Base-by-base conservation (phyloP, 192 early-diverging fungal genomes). In the Blastocladiella britannica region DNA sequence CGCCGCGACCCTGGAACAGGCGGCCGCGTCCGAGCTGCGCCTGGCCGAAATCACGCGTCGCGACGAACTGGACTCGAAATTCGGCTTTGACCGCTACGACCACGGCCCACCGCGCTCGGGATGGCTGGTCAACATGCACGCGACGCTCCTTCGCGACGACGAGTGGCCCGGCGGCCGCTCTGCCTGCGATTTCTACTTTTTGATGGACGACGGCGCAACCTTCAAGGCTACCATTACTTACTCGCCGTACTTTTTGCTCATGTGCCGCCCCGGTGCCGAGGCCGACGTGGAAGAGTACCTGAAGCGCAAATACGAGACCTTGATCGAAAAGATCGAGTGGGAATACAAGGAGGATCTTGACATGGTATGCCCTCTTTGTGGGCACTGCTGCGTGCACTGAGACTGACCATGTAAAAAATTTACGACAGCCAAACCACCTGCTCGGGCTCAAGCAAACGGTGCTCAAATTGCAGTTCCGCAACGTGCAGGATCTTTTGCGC, bases 41-140 rank as follows among this genome's bases (percentile, higher is more conserved):
- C 23, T 56, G 12, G 18, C 30, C 9, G 3, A 29, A 15, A n/a
- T 29, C 26, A 3, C 3, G 55, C 55, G 24, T 18, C n/a, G 22
- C 12, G 58, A 58, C 29, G 58, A 23, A 28, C 22, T 58, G 2
- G 58, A 58, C 26, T 7, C 23, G 24, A 58, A 51, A n/a, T 5
- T 58, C 25, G 58, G 58, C 22, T 58, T 58, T 23, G 9, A 9
- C 25, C 8, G 58, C 2, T 58, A 55, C 24, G 23, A 23, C 9
- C 31, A 63, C 23, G 58, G 58, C 2, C 59, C 63, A 12, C 56
- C 60, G 25, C 60, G 56, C 55, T 59, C 77, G 26, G 95, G 95
- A 0, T 98, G 95, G 95, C 72, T 98, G 29, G 79, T 93, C 27
- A 98, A 98, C 74, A 93, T 95, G 75, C 85, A 91, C 61, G 71